Conservation (phyloP, 352 stramenopile genomes). For the Globisporangium okanoganense region DNA sequence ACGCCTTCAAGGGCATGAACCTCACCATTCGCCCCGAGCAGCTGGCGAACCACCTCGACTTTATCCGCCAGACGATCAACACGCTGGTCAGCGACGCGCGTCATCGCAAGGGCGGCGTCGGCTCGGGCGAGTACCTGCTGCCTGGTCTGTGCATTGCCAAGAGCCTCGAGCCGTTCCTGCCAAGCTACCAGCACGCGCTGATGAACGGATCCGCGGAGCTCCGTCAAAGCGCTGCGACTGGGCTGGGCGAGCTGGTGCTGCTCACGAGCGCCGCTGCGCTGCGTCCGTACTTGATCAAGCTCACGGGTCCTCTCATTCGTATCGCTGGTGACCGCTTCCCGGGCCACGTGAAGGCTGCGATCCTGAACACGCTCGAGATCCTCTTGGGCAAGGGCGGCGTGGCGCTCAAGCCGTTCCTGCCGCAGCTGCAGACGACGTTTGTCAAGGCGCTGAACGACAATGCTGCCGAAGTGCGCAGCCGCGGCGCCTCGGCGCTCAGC, state of each 20-base stretch:
- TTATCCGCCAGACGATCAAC: constrained; percentile 96
- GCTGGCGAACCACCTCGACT: constrained; percentile 94
- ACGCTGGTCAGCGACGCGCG: constrained; percentile 95
- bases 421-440: constrained; percentile 99
- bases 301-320: constrained; percentile 96
- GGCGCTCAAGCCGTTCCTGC: constrained; percentile 98
- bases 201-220: constrained; percentile 92
- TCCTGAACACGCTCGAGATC: constrained; percentile 96
- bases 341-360: constrained; percentile 96
- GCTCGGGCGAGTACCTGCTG: constrained; percentile 72
- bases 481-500: constrained; percentile 90
- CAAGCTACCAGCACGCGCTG: constrained; percentile 97
- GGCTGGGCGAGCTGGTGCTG: constrained; percentile 96
- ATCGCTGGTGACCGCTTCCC: constrained; percentile 99
- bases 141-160: constrained; percentile 80
- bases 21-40: constrained; percentile 90
- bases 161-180: constrained; percentile 95
- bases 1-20: constrained; percentile 91
- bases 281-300: constrained; percentile 98
- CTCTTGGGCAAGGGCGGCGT: constrained; percentile 96
- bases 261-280: constrained; percentile 86
- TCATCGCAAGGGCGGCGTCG: constrained; percentile 90
- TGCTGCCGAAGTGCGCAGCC: constrained; percentile 89
- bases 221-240: constrained; percentile 90
- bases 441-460: constrained; percentile 98